phyloP scores from a whole-genome alignment of 1,284 basidiomycete genomes.

The Ganoderma lucidum region DNA sequence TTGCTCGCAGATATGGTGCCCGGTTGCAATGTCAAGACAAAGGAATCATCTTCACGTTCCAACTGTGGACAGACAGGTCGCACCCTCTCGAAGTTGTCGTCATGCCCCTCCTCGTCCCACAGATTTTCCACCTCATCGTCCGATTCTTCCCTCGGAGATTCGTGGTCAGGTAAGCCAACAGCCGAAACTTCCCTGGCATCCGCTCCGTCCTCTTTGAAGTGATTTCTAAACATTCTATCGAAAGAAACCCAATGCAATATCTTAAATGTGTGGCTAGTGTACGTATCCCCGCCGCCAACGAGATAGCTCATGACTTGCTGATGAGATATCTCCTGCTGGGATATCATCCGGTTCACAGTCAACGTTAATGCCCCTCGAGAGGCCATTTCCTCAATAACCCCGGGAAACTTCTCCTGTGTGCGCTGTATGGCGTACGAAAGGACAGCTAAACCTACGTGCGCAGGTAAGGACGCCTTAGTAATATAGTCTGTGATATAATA shows the following conservation, averaged over 20 bases:
- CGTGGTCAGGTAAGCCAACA: no score
- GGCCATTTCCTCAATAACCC: neutral
- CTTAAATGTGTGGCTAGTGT: neutral
- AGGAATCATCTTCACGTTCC: neutral
- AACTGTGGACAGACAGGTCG: no score
- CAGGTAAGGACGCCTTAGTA: neutral
- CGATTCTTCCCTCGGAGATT: no score
- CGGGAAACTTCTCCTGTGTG: neutral
- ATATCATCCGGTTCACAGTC: neutral
- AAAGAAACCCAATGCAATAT: neutral
- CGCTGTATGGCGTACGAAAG: neutral
- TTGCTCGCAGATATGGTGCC: neutral
- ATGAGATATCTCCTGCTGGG: neutral
- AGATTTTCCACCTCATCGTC: no score
- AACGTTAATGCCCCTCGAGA: neutral
- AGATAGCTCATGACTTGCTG: neutral
- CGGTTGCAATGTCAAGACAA: neutral
- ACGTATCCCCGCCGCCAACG: neutral
- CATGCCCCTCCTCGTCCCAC: no score
- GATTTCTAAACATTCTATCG: neutral
- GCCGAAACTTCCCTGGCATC: rapidly evolving
- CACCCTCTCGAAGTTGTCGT: no score
- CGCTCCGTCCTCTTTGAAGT: neutral
- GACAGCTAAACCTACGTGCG: neutral
- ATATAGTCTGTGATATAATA: neutral